These are phyloP conservation scores for Gomphus sp. DNA, from an alignment of 1,284 basidiomycete species.

Conservation along the genomic window DNA sequence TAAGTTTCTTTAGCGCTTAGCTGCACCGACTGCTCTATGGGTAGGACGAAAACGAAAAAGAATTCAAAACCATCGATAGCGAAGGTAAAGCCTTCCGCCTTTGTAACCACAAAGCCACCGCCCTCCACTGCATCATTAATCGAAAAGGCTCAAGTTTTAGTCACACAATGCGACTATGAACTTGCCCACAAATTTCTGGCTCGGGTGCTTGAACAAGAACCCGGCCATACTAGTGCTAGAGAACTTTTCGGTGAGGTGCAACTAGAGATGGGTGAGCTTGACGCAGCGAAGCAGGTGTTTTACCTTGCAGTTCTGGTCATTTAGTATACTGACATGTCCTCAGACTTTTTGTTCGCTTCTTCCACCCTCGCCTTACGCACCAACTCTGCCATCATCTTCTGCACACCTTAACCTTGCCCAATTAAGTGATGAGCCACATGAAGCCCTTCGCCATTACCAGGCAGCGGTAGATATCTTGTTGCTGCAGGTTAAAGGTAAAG, in stretches of 20 bases:
- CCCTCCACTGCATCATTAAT: constrained; percentile 47
- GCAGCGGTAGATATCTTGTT: constrained; percentile 71
- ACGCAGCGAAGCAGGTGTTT: constrained; percentile 60
- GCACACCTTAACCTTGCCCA: constrained; percentile 90
- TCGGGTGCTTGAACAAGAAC: constrained; percentile 60
- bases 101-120: constrained; percentile 12
- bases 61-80: constrained; percentile 34
- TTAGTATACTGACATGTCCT: not conserved
- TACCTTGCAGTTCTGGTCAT: not conserved
- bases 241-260: constrained; percentile 75
- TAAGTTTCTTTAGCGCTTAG: too few relatives aligned
- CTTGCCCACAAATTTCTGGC: constrained; percentile 67
- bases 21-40: too few relatives aligned
- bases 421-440: constrained; percentile 67
- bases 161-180: constrained; percentile 79
- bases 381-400: constrained; percentile 61
- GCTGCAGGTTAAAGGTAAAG: constrained; percentile 62
- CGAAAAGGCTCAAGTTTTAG: constrained; percentile 66
- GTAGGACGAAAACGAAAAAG: constrained; percentile 48
- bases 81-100: constrained; percentile 23
- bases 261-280: constrained; percentile 71
- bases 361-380: constrained; percentile 48
- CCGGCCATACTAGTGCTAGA: constrained; percentile 59
- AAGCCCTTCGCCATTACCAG: constrained; percentile 75
- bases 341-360: constrained; percentile 62